Evolutionary conservation across 192 early-diverging fungal species (phyloP).

Genomic region (Rhizophagus clarus): DNA sequence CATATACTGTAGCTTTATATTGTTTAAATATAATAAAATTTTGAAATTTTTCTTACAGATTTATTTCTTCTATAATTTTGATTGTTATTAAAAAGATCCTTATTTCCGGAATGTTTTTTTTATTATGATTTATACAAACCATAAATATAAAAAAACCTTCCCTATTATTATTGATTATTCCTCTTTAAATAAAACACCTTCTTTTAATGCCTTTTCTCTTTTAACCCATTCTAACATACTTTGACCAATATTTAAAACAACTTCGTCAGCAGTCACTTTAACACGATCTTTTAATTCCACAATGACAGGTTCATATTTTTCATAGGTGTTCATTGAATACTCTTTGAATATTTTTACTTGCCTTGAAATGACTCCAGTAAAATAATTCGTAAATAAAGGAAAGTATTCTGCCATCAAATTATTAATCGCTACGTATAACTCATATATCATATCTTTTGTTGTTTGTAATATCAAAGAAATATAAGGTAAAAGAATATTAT

Average conservation of each 20-base stretch:
- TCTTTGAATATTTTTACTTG: not conserved
- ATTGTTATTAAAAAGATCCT: too few relatives aligned
- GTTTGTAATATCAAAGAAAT: not conserved
- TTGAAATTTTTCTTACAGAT: too few relatives aligned
- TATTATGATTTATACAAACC: too few relatives aligned
- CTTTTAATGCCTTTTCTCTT: conserved; percentile 22
- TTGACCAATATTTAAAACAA: conserved; percentile 17
- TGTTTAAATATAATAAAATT: too few relatives aligned
- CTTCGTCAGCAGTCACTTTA: not conserved
- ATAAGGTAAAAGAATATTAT: not conserved
- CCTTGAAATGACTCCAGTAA: not conserved
- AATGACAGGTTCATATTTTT: conserved; percentile 2
- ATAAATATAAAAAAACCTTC: too few relatives aligned
- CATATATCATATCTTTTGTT: not conserved
- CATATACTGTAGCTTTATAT: too few relatives aligned
- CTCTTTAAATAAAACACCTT: not conserved
- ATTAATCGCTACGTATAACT: not conserved
- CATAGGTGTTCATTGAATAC: not conserved
- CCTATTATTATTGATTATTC: not conserved
- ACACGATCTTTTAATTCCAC: not conserved
- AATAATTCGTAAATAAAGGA: not conserved
- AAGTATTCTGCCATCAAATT: not conserved
- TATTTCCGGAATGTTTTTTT: too few relatives aligned
- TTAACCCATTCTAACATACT: conserved; percentile 29
- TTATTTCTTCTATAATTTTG: too few relatives aligned